Evolutionary conservation across 768 basidiomycete species (phyloP).

Genomic region (Hydnomerulius pinastri): DNA sequence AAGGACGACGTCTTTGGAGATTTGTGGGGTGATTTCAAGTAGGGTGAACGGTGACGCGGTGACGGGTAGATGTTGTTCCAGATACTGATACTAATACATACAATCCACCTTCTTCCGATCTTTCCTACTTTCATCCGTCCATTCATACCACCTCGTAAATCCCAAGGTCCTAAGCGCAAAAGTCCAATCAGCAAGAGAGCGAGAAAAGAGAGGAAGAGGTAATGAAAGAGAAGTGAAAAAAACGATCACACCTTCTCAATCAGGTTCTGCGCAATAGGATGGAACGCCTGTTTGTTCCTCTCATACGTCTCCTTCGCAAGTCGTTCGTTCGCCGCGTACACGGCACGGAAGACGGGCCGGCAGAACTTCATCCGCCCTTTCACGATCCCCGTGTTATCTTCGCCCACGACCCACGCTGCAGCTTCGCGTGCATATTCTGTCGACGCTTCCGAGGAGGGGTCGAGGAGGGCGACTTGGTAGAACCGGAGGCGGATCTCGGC

Average conservation of each 20-base stretch:
- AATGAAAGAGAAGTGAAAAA: neutral
- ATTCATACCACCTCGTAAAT: neutral
- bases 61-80: neutral
- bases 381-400: slow-evolving; percentile 55
- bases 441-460: slow-evolving; percentile 49
- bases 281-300: slow-evolving; percentile 55
- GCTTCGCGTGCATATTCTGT: slow-evolving; percentile 53
- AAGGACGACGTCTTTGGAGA: slow-evolving; percentile 83
- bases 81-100: slow-evolving; percentile 4
- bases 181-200: neutral
- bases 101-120: neutral
- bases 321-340: slow-evolving; percentile 50
- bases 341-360: slow-evolving; percentile 61
- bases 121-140: neutral
- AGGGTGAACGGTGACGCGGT: too few species aligned
- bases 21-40: slow-evolving; percentile 85
- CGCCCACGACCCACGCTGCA: slow-evolving; percentile 66
- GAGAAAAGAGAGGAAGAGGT: neutral
- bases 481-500: slow-evolving; percentile 79
- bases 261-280: slow-evolving; percentile 73
- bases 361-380: slow-evolving; percentile 90
- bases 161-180: slow-evolving; percentile 15
- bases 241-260: slow-evolving; percentile 62
- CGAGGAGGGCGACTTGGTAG: slow-evolving; percentile 67
- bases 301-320: slow-evolving; percentile 56